These are phyloP conservation scores for Pyrenula massariospora DNA, from an alignment of 495 filamentous ascomycete species.

Conservation along the genomic window DNA sequence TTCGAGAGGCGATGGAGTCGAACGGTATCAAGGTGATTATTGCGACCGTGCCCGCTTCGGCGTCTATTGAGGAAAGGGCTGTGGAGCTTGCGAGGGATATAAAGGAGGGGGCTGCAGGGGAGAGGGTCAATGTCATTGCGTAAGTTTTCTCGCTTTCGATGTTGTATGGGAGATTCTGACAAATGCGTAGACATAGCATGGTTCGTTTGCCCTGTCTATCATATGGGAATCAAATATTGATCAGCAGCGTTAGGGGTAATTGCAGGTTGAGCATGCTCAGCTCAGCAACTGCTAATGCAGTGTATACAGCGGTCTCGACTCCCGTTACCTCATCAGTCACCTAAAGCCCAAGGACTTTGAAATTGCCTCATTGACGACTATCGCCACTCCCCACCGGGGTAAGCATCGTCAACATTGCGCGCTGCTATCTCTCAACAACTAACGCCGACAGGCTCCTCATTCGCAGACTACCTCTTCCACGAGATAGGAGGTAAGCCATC, in stretches of 20 bases:
- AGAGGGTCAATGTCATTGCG: conserved; percentile 80
- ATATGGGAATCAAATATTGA: background rate
- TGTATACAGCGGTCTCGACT: conserved; percentile 66
- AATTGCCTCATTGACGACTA: conserved; percentile 71
- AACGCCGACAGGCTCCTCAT: conserved; percentile 46
- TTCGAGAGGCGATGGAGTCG: conserved; percentile 61
- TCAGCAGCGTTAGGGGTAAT: background rate
- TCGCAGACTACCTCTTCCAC: conserved; percentile 75
- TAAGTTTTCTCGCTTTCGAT: conserved; percentile 36
- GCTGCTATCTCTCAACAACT: conserved; percentile 1
- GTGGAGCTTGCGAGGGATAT: conserved; percentile 54
- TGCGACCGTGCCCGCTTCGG: conserved; percentile 66
- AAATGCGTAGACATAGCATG: conserved; percentile 56
- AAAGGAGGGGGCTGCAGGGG: conserved; percentile 50
- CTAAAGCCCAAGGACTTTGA: conserved; percentile 60
- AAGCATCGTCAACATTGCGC: conserved; percentile 4
- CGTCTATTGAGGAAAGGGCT: conserved; percentile 67
- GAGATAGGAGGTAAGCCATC: conserved; percentile 43
- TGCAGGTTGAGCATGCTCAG: conserved; percentile 10
- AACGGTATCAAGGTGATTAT: conserved; percentile 72
- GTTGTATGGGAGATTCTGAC: conserved; percentile 5
- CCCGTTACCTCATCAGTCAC: conserved; percentile 82
- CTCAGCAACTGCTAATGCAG: background rate
- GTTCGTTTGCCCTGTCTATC: conserved; percentile 25
- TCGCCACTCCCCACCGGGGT: conserved; percentile 81